phyloP scores from a whole-genome alignment of 495 filamentous ascomycete genomes.

The Apodospora peruviana region DNA sequence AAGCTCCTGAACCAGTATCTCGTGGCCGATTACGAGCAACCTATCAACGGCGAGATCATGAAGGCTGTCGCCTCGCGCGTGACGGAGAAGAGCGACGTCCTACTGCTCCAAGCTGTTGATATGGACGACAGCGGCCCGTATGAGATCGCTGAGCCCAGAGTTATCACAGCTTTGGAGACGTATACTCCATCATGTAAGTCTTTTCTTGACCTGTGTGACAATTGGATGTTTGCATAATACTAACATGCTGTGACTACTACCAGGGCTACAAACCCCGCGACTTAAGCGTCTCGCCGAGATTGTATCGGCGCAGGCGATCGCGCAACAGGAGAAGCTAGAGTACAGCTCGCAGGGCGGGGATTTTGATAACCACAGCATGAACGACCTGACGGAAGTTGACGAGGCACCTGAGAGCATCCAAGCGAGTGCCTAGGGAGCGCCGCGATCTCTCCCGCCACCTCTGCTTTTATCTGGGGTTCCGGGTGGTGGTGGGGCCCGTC shows the following conservation, averaged over 20 bases:
- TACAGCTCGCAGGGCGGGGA: constrained; percentile 31
- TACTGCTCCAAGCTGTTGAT: constrained; percentile 87
- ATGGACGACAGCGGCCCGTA: constrained; percentile 99
- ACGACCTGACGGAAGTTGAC: constrained; percentile 37
- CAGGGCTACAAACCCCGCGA: constrained; percentile 92
- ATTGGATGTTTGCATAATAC: too few species aligned
- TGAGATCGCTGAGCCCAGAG: constrained; percentile 93
- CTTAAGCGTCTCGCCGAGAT: constrained; percentile 95
- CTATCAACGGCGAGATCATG: constrained; percentile 99
- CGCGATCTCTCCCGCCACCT: constrained; percentile 3
- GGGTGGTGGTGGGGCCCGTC: too few species aligned
- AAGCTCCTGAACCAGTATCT: constrained; percentile 98
- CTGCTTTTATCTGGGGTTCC: too few species aligned
- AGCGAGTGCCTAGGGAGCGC: constrained; percentile 28
- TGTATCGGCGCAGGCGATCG: constrained; percentile 90
- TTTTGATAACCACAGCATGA: constrained; percentile 29
- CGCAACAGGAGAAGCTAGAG: constrained; percentile 83
- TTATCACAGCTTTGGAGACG: constrained; percentile 94
- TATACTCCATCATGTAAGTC: constrained; percentile 90
- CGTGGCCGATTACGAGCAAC: constrained; percentile 98
- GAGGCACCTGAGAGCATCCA: constrained; percentile 26
- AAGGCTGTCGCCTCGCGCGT: constrained; percentile 96
- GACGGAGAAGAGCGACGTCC: constrained; percentile 95
- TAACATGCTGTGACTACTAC: too few species aligned
- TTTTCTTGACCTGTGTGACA: too few species aligned